Base-by-base conservation (phyloP, 805 yeast genomes). In the Lachancea kluyveri region DNA sequence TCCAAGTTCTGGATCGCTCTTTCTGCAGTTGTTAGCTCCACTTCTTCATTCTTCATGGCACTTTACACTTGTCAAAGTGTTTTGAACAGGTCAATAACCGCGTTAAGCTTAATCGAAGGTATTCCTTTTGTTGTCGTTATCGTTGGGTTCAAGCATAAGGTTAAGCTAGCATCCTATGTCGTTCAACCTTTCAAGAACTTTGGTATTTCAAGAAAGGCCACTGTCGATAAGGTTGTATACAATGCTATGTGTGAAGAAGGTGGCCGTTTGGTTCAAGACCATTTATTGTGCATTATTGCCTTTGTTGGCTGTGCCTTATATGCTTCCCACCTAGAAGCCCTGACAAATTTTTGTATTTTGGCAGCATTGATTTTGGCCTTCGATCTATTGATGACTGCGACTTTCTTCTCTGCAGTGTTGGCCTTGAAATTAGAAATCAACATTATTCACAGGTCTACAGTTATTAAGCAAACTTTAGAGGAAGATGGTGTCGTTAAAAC, bases 121-220 rank as follows among this genome's bases (percentile, higher is more conserved):
- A 62, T 90, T 27, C 98, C 98, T 14, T 90, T 90, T 59, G 70
- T 90, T 50, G 94, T 90, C 14, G 86, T 94, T 13, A 79, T 86
- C 4, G 75, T 90, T 51, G 98, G 97, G 2, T 90, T 90, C 60
- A 87, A 85, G 54, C 82, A 84, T 55, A 86, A 88, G 50, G 72
- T 85, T 12, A 66, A 74, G 8, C 68, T 87, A 41, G 80, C 96
- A 1, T 62, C 70, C 13, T 70, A 73, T 27, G 77, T 79, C 15
- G 50, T 73, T 46, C 57, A 60, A 23, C 51, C 57, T 30, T 50
- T 49, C 50, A 41, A 52, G 48, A 46, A 45, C 35, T 43, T 54
- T 29, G 61, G 59, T 16, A 43, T 62, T 12, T 53, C 66, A 21
- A 51, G 48, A 21, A 52, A 48, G 27, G 43, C 41, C 21, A 46